Evolutionary conservation across 169 alveolate genomes (phyloP).

Genomic region (Amoebophrya sp.): DNA sequence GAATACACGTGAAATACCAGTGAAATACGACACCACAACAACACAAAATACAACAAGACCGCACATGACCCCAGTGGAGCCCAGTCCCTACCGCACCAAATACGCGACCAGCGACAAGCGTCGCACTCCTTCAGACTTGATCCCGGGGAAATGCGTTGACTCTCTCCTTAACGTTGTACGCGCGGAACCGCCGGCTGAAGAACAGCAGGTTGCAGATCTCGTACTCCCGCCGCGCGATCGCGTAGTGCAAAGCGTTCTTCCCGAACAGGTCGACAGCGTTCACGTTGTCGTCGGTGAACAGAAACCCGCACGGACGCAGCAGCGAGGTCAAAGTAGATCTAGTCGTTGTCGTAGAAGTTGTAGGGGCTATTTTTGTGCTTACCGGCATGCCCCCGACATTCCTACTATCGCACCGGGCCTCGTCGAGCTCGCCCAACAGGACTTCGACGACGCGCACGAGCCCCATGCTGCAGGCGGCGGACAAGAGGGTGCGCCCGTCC

Average conservation of each 20-base stretch:
- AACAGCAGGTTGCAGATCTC: neutral
- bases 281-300: neutral
- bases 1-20: no score
- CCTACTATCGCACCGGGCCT: neutral
- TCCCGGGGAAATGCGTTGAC: no score
- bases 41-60: no score
- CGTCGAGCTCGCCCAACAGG: neutral
- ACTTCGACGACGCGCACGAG: neutral
- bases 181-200: neutral
- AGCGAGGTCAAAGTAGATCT: neutral
- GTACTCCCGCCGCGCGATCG: neutral
- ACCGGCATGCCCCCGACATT: neutral
- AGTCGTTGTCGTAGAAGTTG: no score
- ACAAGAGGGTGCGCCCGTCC: neutral
- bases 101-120: no score
- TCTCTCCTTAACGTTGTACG: no score
- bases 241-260: neutral
- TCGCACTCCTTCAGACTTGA: no score
- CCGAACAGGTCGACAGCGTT: neutral
- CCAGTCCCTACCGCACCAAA: no score
- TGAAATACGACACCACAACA: no score
- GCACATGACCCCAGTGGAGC: no score
- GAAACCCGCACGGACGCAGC: neutral
- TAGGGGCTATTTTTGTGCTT: no score
- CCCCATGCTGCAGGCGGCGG: neutral